phyloP scores from a whole-genome alignment of 2,329 filamentous ascomycete species.

The Boeremia lycopersici region DNA sequence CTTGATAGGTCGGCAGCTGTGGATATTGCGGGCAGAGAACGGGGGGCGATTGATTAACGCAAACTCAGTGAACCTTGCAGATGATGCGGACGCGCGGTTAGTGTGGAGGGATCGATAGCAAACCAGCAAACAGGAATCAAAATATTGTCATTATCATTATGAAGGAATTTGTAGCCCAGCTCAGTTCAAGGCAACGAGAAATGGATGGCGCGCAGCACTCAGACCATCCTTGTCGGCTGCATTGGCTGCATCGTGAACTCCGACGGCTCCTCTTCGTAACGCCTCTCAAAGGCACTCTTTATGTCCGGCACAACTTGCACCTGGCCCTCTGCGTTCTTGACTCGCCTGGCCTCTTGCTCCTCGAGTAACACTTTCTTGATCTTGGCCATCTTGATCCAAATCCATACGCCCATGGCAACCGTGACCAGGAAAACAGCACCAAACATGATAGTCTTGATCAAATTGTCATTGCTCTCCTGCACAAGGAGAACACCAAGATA shows the following conservation, averaged over 20 bases:
- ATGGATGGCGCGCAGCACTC: conserved; percentile 8
- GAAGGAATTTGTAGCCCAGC: background rate
- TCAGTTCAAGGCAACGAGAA: background rate
- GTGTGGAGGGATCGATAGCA: conserved; percentile 7
- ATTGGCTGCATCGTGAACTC: conserved; percentile 27
- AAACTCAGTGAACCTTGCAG: conserved; percentile 6
- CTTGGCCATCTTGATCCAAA: conserved; percentile 42
- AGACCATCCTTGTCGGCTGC: conserved; percentile 30
- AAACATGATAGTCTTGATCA: conserved; percentile 40
- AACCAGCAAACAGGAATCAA: background rate
- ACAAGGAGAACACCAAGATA: conserved; percentile 44
- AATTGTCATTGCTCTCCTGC: conserved; percentile 31
- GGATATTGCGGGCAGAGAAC: background rate
- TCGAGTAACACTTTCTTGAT: conserved; percentile 42
- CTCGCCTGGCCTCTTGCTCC: conserved; percentile 37
- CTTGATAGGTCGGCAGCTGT: background rate
- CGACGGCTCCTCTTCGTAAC: conserved; percentile 26
- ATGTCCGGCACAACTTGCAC: conserved; percentile 21
- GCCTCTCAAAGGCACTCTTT: conserved; percentile 26
- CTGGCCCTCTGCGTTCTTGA: conserved; percentile 23
- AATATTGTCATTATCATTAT: conserved; percentile 1
- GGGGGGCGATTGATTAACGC: background rate
- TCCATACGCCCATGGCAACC: conserved; percentile 39
- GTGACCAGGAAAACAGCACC: conserved; percentile 38
- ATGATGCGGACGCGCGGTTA: conserved; percentile 1